These are phyloP conservation scores for Ceratocystis smalleyi DNA, from an alignment of 2,329 filamentous ascomycete species.

Conservation along the genomic window DNA sequence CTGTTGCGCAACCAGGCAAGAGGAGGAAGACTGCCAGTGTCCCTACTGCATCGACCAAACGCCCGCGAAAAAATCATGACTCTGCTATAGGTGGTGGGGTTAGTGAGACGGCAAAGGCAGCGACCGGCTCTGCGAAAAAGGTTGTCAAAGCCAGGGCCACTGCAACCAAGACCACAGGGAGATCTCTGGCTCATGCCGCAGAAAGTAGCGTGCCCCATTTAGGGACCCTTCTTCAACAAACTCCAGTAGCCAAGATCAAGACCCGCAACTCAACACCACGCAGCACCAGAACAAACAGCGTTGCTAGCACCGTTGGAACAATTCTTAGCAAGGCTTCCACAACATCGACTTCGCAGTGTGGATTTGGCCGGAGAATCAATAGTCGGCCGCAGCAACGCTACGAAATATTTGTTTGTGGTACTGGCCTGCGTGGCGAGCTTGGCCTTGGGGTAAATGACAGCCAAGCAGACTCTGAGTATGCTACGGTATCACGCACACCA, in stretches of 20 bases:
- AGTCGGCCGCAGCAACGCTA: slow-evolving; percentile 32
- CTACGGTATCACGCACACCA: slow-evolving; percentile 21
- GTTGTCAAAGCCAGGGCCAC: background rate
- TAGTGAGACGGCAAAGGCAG: background rate
- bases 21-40: background rate
- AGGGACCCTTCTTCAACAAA: background rate
- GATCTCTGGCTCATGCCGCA: background rate
- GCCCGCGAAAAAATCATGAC: background rate
- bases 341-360: background rate
- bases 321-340: background rate
- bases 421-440: slow-evolving; percentile 48
- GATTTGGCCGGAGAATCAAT: background rate
- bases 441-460: slow-evolving; percentile 27
- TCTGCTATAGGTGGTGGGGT: background rate
- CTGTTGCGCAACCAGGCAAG: background rate
- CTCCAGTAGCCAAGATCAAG: background rate
- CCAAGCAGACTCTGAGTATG: background rate
- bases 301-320: background rate
- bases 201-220: background rate
- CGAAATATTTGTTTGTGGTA: slow-evolving; percentile 46
- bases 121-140: background rate
- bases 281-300: background rate
- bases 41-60: background rate
- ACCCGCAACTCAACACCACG: background rate
- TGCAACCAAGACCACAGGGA: background rate